Evolutionary conservation across 2,329 filamentous ascomycete genomes (phyloP).

Genomic region (Diaporthe helianthi): DNA sequence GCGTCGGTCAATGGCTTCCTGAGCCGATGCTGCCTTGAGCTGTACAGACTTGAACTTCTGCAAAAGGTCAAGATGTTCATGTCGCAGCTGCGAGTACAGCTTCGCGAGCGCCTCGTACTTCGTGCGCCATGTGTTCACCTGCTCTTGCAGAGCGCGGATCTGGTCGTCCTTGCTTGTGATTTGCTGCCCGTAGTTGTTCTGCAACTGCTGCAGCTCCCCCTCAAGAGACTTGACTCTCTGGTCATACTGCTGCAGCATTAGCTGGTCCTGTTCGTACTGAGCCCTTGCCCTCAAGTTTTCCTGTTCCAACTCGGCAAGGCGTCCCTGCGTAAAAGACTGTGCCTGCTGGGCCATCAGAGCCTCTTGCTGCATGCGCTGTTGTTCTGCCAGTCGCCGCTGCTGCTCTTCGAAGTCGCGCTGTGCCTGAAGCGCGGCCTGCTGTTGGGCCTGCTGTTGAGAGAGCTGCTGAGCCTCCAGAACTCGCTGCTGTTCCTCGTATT

Average conservation of each 20-base stretch:
- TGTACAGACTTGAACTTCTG: conserved; percentile 97
- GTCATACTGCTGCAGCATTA: conserved; percentile 97
- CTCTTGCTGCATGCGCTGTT: conserved; percentile 90
- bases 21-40: conserved; percentile 93
- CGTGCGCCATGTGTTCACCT: conserved; percentile 95
- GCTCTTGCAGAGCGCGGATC: conserved; percentile 89
- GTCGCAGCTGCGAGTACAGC: conserved; percentile 92
- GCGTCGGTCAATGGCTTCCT: conserved; percentile 92
- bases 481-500: conserved; percentile 93
- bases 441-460: conserved; percentile 79
- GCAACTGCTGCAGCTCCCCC: conserved; percentile 82
- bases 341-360: conserved; percentile 88
- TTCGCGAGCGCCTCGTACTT: conserved; percentile 98
- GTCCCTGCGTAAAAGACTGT: conserved; percentile 91
- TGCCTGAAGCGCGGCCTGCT: conserved; percentile 82
- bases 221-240: conserved; percentile 92
- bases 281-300: conserved; percentile 94
- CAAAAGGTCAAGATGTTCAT: conserved; percentile 92
- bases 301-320: conserved; percentile 92
- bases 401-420: conserved; percentile 98
- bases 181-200: conserved; percentile 84
- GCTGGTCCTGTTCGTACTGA: conserved; percentile 95
- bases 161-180: conserved; percentile 92
- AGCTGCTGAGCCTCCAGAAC: conserved; percentile 88
- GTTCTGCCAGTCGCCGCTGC: conserved; percentile 84